Evolutionary conservation across 768 basidiomycete species (phyloP).

Genomic region (Epithele typhae): DNA sequence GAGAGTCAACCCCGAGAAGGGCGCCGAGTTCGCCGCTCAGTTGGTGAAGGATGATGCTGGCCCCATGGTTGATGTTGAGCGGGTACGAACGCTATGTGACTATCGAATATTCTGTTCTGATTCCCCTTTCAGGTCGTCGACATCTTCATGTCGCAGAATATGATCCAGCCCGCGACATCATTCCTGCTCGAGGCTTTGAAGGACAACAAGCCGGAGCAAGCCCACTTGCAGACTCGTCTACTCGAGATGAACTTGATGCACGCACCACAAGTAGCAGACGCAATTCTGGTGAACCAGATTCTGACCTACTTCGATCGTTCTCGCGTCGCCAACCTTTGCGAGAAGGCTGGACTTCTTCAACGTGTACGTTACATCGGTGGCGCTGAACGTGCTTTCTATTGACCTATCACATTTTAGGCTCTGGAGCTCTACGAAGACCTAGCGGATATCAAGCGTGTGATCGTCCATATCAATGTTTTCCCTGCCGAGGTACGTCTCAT

Average conservation of each 20-base stretch:
- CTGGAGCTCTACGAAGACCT: conserved; percentile 98
- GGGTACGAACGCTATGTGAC: conserved; percentile 52
- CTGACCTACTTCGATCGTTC: conserved; percentile 96
- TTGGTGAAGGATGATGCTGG: conserved; percentile 92
- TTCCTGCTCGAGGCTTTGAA: conserved; percentile 97
- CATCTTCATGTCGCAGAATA: conserved; percentile 99
- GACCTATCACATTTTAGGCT: conserved; percentile 51
- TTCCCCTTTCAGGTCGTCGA: conserved; percentile 69
- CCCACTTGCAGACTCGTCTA: conserved; percentile 90
- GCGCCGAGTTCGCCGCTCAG: conserved; percentile 94
- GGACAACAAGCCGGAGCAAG: conserved; percentile 98
- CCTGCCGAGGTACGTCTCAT: conserved; percentile 65
- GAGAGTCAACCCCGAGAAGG: conserved; percentile 95
- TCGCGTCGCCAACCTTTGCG: conserved; percentile 95
- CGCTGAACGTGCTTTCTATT: neutral
- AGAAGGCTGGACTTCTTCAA: conserved; percentile 95
- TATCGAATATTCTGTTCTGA: neutral
- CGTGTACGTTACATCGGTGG: conserved; percentile 61
- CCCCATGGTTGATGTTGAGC: conserved; percentile 88
- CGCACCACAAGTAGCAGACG: conserved; percentile 98
- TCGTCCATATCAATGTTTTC: conserved; percentile 86
- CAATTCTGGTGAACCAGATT: conserved; percentile 98
- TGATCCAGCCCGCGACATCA: conserved; percentile 98
- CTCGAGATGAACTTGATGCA: conserved; percentile 97
- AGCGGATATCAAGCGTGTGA: conserved; percentile 97